These are phyloP conservation scores for Aureobasidium pullulans DNA, from an alignment of 2,329 filamentous ascomycete species.

Conservation along the genomic window DNA sequence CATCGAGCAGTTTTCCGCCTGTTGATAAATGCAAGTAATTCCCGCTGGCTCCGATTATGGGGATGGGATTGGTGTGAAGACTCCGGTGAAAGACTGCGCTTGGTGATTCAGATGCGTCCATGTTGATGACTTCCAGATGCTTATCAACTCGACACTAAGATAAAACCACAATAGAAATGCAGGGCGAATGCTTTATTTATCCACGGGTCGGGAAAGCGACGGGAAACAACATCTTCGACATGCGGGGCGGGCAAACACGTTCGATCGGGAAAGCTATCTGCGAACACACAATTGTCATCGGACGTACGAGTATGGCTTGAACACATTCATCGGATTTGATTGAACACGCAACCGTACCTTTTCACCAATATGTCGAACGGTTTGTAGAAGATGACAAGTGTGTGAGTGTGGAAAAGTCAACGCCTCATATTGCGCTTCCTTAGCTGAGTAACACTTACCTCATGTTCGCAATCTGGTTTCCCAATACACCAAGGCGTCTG, in stretches of 20 bases:
- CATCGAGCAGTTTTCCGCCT: conserved; percentile 60
- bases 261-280: neutral
- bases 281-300: too few relatives aligned
- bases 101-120: neutral
- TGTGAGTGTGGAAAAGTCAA: too few relatives aligned
- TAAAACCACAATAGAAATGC: neutral
- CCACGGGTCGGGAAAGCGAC: neutral
- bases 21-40: conserved; percentile 46
- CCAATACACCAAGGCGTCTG: neutral
- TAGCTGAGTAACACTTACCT: too few relatives aligned
- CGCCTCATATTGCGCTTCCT: too few relatives aligned
- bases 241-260: neutral
- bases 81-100: conserved; percentile 45
- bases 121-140: neutral
- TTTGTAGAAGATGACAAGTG: too few relatives aligned
- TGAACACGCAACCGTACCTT: too few relatives aligned
- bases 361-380: too few relatives aligned
- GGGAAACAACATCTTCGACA: neutral
- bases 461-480: neutral
- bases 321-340: too few relatives aligned
- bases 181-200: neutral
- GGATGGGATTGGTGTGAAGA: conserved; percentile 39
- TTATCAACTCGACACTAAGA: neutral
- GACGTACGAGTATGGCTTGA: too few relatives aligned
- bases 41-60: conserved; percentile 43